Base-by-base conservation (phyloP, 306 rosid genomes). In the Lablab purpureus region DNA sequence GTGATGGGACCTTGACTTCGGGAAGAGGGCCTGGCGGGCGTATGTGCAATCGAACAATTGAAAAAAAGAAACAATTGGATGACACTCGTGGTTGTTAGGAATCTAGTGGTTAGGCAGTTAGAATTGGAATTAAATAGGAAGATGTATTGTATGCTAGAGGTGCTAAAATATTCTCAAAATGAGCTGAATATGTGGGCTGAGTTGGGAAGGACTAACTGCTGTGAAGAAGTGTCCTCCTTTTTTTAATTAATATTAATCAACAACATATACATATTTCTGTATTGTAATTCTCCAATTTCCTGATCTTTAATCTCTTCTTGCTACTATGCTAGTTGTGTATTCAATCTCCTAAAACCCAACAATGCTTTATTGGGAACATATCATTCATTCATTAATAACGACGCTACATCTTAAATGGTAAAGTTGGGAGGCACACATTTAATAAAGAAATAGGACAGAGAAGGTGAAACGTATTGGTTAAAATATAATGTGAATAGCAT, bases 381-480 rank as follows among this genome's bases (percentile, higher is more conserved):
- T 11, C 49, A 36, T 37, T 28, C 13, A 1, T 59, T 27, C n/a
- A 19, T 4, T 19, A 65, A 36, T 18, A 65, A 36, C n/a, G n/a
- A n/a, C n/a, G n/a, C 11, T 65, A 65, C 7, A 18, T 36, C 71
- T 65, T 4, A 64, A 34, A 25, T 19, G 49, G 49, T 34, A 64
- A 18, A 34, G 52, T 19, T 66, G 52, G 52, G 34, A 11, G 72
- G 19, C 30, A 41, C 27, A 6, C 34, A 41, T 40, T 50, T 50
- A 15, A 13, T 49, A 18, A 10, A 25, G 22, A 22, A 6, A 14
- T 2, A 59, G 13, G 66, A 5, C 19, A 14, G 58, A 32, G 50
- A 74, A 64, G 41, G 28, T 52, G 74, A 67, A 81, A 67, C 4
- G 4, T 25, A 65, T 52, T 18, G 40, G 17, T 77, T 45, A 13